Conservation (phyloP, 495 filamentous ascomycete genomes). For the Podospora appendiculata region DNA sequence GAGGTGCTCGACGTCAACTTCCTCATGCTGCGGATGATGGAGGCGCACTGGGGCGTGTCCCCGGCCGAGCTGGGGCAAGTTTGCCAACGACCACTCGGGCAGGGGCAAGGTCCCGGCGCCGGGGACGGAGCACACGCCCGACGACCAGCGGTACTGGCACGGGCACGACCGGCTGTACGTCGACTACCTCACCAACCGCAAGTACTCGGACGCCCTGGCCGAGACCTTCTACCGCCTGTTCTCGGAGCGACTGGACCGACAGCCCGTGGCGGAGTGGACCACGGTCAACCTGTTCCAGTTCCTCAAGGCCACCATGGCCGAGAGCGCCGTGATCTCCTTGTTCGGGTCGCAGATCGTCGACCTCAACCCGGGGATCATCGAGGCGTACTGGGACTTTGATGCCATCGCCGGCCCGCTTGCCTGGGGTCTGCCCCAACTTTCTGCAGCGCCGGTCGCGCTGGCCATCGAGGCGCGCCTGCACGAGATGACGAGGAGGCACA, state of each 20-base stretch:
- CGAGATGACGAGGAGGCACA: background rate
- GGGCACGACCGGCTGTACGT: background rate
- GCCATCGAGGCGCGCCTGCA: background rate
- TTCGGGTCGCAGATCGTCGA: conserved; percentile 11
- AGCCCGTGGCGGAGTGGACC: conserved; percentile 1
- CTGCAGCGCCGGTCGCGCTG: background rate
- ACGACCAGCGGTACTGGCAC: background rate
- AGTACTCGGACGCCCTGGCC: background rate
- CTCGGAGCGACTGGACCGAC: background rate
- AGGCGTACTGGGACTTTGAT: conserved; percentile 18
- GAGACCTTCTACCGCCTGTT: background rate
- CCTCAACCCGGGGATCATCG: conserved; percentile 12
- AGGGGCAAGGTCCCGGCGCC: background rate
- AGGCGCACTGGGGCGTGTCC: background rate
- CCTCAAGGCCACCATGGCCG: conserved; percentile 9
- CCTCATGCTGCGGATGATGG: background rate
- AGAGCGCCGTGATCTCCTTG: conserved; percentile 8
- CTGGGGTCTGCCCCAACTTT: conserved; percentile 19
- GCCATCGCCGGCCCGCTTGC: conserved; percentile 41
- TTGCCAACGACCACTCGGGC: conserved; percentile 4
- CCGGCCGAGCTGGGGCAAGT: conserved; percentile 5
- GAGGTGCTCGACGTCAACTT: background rate
- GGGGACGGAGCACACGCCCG: background rate
- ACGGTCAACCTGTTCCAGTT: conserved; percentile 7
- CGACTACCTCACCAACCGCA: background rate